These are phyloP conservation scores for Verticillium tricorpus DNA, from an alignment of 2,329 filamentous ascomycete genomes.

Conservation along the genomic window DNA sequence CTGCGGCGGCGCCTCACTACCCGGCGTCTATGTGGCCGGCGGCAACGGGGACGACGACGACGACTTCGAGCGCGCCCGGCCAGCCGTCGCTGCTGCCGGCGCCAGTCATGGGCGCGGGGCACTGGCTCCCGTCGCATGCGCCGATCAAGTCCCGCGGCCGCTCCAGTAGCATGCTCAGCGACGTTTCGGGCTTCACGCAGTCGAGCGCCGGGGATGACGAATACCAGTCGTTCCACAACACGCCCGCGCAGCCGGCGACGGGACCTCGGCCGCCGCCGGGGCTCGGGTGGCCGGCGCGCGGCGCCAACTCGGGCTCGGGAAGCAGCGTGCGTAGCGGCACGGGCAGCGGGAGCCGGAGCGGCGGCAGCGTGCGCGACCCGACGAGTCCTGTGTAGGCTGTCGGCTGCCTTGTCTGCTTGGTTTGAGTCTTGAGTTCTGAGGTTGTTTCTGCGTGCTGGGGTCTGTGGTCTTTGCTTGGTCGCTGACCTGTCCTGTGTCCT, in stretches of 20 bases:
- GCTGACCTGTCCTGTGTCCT: neutral
- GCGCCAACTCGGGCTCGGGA: conserved; percentile 11
- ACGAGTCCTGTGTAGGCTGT: conserved; percentile 38
- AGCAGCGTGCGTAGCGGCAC: conserved; percentile 30
- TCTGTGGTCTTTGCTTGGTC: neutral
- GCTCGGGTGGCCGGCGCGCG: conserved; percentile 10
- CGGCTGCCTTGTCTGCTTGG: conserved; percentile 5
- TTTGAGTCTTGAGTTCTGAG: neutral
- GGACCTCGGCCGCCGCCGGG: conserved; percentile 14
- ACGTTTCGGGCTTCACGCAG: conserved; percentile 63
- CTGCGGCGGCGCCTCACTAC: conserved; percentile 27
- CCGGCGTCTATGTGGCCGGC: conserved; percentile 31
- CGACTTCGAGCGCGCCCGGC: neutral
- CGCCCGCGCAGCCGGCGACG: conserved; percentile 13
- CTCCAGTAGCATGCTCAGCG: conserved; percentile 63
- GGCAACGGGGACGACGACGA: neutral
- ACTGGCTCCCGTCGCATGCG: conserved; percentile 3
- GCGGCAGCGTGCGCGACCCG: conserved; percentile 45
- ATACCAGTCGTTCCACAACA: conserved; percentile 13
- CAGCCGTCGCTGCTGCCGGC: neutral
- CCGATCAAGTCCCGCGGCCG: conserved; percentile 45
- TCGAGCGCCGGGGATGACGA: conserved; percentile 50
- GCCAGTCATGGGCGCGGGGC: neutral
- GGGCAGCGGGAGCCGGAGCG: conserved; percentile 42
- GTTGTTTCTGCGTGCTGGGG: neutral